Evolutionary conservation across 257 asterid species (phyloP).

Genomic region (Anisodus tanguticus): DNA sequence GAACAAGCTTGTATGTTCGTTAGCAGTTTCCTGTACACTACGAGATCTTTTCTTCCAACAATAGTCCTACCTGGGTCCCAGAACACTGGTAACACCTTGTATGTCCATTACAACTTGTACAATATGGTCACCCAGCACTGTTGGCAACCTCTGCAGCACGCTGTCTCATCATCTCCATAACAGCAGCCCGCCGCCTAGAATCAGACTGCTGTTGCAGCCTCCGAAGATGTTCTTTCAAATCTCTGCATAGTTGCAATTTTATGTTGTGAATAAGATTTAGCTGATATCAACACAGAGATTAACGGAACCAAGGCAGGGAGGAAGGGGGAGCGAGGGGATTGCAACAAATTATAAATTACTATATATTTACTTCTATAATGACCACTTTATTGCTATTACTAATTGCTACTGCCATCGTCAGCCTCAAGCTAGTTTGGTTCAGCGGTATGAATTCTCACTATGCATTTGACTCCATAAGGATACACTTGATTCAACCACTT

Average conservation of each 20-base stretch:
- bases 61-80: neutral
- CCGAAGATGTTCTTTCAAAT: slow-evolving; percentile 75
- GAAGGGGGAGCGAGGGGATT: neutral
- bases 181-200: slow-evolving; percentile 95
- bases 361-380: slow-evolving; percentile 1
- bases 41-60: neutral
- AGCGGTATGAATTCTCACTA: neutral
- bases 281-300: neutral
- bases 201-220: slow-evolving; percentile 94
- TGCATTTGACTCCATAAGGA: neutral
- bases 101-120: slow-evolving; percentile 24
- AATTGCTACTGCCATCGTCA: neutral
- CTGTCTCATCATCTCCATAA: slow-evolving; percentile 95
- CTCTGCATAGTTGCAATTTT: slow-evolving; percentile 52
- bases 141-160: slow-evolving; percentile 93
- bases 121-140: slow-evolving; percentile 40
- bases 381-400: neutral
- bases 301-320: neutral
- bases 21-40: slow-evolving; percentile 21
- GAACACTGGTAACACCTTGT: neutral
- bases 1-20: slow-evolving; percentile 23
- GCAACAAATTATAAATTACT: neutral
- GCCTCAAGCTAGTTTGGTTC: neutral
- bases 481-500: neutral
- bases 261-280: slow-evolving; percentile 7